Evolutionary conservation across 2,329 filamentous ascomycete genomes (phyloP).

Genomic region (Septoria petroselini): DNA sequence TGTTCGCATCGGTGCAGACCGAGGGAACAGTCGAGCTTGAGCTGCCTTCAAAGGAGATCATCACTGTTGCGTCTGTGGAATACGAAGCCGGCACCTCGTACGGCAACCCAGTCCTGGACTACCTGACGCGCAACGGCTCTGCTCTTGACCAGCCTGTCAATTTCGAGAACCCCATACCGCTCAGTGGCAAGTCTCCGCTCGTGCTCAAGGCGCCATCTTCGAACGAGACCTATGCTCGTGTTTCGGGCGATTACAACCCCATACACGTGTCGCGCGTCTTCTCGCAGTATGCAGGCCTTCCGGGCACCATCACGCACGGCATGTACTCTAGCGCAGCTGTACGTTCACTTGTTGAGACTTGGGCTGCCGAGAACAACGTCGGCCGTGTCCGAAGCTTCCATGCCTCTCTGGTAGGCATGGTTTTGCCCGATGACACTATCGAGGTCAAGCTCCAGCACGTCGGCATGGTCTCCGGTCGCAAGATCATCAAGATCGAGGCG

Average conservation of each 20-base stretch:
- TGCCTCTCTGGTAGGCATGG: slow-evolving; percentile 96
- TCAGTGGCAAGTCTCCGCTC: slow-evolving; percentile 87
- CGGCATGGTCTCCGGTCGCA: slow-evolving; percentile 95
- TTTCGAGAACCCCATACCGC: slow-evolving; percentile 95
- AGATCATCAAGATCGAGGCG: slow-evolving; percentile 98
- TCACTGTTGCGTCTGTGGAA: slow-evolving; percentile 95
- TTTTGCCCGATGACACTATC: slow-evolving; percentile 91
- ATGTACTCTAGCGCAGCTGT: slow-evolving; percentile 99
- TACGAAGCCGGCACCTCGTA: slow-evolving; percentile 89
- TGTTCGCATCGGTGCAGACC: slow-evolving; percentile 90
- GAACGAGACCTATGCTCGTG: slow-evolving; percentile 96
- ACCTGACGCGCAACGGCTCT: slow-evolving; percentile 84
- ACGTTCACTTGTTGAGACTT: slow-evolving; percentile 92
- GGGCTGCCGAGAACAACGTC: slow-evolving; percentile 98
- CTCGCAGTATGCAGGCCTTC: slow-evolving; percentile 89
- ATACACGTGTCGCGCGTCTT: slow-evolving; percentile 98
- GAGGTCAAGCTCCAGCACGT: slow-evolving; percentile 94
- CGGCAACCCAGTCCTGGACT: slow-evolving; percentile 95
- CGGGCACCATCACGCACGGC: slow-evolving; percentile 95
- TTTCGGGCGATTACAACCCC: slow-evolving; percentile 97
- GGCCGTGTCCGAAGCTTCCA: slow-evolving; percentile 97
- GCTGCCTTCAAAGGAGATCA: slow-evolving; percentile 92
- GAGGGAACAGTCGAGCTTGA: slow-evolving; percentile 89
- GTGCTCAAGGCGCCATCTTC: slow-evolving; percentile 87
- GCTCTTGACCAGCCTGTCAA: slow-evolving; percentile 93